These are phyloP conservation scores for Inonotus obliquus DNA, from an alignment of 1,284 basidiomycete species.

Conservation along the genomic window DNA sequence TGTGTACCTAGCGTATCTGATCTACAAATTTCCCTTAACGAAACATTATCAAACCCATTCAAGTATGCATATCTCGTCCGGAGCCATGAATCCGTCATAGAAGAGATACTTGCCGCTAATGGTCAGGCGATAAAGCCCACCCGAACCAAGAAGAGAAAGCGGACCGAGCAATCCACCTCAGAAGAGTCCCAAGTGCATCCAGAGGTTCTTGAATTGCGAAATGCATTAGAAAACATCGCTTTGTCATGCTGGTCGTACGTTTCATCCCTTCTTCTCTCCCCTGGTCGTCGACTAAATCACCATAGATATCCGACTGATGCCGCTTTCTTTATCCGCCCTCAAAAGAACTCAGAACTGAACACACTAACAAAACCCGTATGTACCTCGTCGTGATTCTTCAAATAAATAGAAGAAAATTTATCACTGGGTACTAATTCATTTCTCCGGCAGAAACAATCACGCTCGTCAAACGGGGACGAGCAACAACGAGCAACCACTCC, in stretches of 20 bases:
- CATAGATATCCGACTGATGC: slow-evolving; percentile 48
- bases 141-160: slow-evolving; percentile 25
- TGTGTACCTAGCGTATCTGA: slow-evolving; percentile 48
- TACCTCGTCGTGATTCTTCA: slow-evolving; percentile 18
- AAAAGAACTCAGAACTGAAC: slow-evolving; percentile 63
- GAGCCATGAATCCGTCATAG: slow-evolving; percentile 46
- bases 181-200: slow-evolving; percentile 33
- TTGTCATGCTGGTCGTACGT: slow-evolving; percentile 59
- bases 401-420: slow-evolving; percentile 28
- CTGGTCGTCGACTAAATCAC: slow-evolving; percentile 3
- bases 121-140: neutral
- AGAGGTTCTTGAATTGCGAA: slow-evolving; percentile 43
- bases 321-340: slow-evolving; percentile 55
- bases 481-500: neutral
- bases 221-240: slow-evolving; percentile 42
- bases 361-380: slow-evolving; percentile 44
- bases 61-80: slow-evolving; percentile 52
- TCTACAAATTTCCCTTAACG: slow-evolving; percentile 40
- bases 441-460: slow-evolving; percentile 19
- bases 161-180: slow-evolving; percentile 40
- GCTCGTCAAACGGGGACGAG: neutral
- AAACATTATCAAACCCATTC: slow-evolving; percentile 50
- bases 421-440: slow-evolving; percentile 15
- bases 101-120: slow-evolving; percentile 40
- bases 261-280: slow-evolving; percentile 2